Evolutionary conservation across 2,329 filamentous ascomycete species (phyloP).

Genomic region (Epichloe sibirici): DNA sequence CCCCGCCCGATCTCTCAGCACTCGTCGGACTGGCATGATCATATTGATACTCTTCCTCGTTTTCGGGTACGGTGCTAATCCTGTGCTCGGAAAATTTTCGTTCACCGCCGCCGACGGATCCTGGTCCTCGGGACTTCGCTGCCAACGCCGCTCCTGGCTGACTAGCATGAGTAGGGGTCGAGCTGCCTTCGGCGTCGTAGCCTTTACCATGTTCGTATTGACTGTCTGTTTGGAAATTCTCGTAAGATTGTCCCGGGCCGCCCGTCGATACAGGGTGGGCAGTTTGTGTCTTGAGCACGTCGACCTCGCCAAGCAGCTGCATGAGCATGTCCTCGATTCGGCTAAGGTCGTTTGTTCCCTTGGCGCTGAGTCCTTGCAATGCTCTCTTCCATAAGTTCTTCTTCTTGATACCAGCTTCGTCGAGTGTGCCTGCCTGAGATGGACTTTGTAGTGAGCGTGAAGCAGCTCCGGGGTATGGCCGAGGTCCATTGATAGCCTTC

Average conservation of each 20-base stretch:
- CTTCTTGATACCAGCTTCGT: constrained; percentile 60
- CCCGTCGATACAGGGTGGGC: constrained; percentile 26
- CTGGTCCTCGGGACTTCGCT: constrained; percentile 33
- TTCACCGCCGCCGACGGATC: constrained; percentile 31
- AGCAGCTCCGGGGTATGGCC: constrained; percentile 61
- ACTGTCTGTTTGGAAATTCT: constrained; percentile 49
- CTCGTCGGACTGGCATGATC: constrained; percentile 36
- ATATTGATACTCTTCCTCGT: constrained; percentile 58
- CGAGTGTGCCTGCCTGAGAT: constrained; percentile 42
- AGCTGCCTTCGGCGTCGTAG: constrained; percentile 77
- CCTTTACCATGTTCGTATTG: constrained; percentile 59
- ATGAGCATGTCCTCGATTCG: constrained; percentile 88
- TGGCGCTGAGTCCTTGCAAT: constrained; percentile 79
- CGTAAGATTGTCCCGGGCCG: constrained; percentile 52
- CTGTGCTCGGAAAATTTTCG: constrained; percentile 60
- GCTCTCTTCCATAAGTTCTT: constrained; percentile 90
- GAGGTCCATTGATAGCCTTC: constrained; percentile 71
- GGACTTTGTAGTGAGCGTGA: constrained; percentile 46
- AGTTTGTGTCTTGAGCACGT: constrained; percentile 59
- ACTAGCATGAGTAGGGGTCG: constrained; percentile 52
- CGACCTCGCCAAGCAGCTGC: constrained; percentile 83
- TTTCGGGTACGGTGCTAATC: constrained; percentile 81
- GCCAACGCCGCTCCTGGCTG: constrained; percentile 67
- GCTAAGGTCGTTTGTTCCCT: constrained; percentile 75
- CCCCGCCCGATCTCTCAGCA: constrained; percentile 26